Base-by-base conservation (phyloP, 2,329 filamentous ascomycete genomes). In the Cladophialophora psammophila region DNA sequence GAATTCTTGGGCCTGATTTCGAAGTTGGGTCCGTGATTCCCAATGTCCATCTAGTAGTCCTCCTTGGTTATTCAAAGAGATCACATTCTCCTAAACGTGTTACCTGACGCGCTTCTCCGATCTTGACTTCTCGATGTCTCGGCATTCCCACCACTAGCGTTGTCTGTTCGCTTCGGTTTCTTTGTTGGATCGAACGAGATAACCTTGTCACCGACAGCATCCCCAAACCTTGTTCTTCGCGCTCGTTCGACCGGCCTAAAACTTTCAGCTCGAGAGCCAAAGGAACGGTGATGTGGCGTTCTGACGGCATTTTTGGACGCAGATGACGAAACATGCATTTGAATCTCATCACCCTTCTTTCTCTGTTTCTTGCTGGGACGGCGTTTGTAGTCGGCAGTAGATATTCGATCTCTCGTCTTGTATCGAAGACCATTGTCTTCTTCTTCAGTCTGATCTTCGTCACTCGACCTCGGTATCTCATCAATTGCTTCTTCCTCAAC, bases 401-500 rank as follows among this genome's bases (percentile, higher is more conserved):
- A 88, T 64, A 85, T 84, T 61, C 84, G 83, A 48, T 75, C 76
- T 18, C 20, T 65, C 7, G 65, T 60, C n/a, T 76, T 68, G 55
- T 76, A 78, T 13, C 77, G 79, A 9, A 71, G 69, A 56, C 69
- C 71, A 42, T 75, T 26, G 26, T 26, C 71, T 55, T 79, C 77
- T n/a, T 77, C 70, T 40, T 75, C 78, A 1, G 74, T 74, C 18
- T 75, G 78, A 45, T 78, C 76, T 35, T 76, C 74, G 50, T 78
- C 77, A 36, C 78, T 81, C 20, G 81, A 83, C 34, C 74, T 72
- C 5, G 79, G 80, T 8, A 81, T 78, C 12, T 84, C 82, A 63
- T 87, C 86, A 50, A 87, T 74, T 9, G 81, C 84, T 74, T 90
- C 87, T 74, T 89, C 81, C 73, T 90, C 87, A 9, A 87, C 88